phyloP scores from a whole-genome alignment of 441 rosid species.

The Euphorbia corollata region DNA sequence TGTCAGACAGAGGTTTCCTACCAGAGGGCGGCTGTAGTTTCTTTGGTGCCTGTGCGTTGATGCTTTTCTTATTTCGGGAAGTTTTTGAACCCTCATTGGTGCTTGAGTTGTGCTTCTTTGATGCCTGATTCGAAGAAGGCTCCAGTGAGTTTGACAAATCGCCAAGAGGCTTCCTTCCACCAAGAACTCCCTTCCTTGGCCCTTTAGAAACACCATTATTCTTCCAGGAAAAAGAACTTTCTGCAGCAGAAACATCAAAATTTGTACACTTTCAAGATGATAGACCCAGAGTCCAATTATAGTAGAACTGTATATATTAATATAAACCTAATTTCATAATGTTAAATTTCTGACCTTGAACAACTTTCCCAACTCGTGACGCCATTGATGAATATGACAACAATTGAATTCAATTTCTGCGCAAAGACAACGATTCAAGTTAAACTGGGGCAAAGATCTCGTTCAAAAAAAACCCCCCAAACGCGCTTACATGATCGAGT shows the following conservation, averaged over 20 bases:
- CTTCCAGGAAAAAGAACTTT: conserved; percentile 28
- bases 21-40: conserved; percentile 20
- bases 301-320: no score
- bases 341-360: conserved; percentile 25
- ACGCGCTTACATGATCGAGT: no score
- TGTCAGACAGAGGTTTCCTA: conserved; percentile 51
- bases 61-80: conserved; percentile 29
- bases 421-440: background rate
- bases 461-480: no score
- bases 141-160: conserved; percentile 49
- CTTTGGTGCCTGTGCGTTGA: conserved; percentile 23
- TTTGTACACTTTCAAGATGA: background rate
- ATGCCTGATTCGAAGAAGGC: conserved; percentile 30
- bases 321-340: no score
- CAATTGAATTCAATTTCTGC: conserved; percentile 14
- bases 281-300: no score
- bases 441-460: background rate
- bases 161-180: conserved; percentile 58
- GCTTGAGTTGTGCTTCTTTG: conserved; percentile 31
- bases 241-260: conserved; percentile 19
- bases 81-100: background rate
- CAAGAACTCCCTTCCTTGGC: conserved; percentile 34
- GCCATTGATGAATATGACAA: conserved; percentile 10
- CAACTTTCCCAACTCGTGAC: conserved; percentile 25
- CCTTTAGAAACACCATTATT: conserved; percentile 28